A percentile compares a stretch with the other conserved stretches of the same genome.
Evolutionary conservation across 192 early-diverging fungal species (phyloP).

Genomic region (Chytriomyces hyalinus): DNA sequence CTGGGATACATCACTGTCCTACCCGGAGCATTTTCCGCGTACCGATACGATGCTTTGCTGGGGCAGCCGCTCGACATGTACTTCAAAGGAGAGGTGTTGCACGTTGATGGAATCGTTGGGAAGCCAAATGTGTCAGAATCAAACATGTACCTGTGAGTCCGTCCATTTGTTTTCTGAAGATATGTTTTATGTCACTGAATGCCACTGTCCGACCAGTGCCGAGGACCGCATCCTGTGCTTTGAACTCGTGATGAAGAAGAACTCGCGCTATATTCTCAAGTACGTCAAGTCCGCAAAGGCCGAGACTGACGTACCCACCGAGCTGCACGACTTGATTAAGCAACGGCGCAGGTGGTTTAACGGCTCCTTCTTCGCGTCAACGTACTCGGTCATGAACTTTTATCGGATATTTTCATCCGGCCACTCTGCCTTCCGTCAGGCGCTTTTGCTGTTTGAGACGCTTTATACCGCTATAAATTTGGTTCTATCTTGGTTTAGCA

Average conservation of each 20-base stretch:
- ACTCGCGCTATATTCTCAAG: conserved; percentile 65
- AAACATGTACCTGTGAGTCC: conserved; percentile 48
- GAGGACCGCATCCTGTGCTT: conserved; percentile 85
- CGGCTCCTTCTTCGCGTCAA: conserved; percentile 77
- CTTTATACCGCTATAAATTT: conserved; percentile 72
- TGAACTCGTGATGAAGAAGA: conserved; percentile 73
- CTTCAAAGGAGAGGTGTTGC: conserved; percentile 78
- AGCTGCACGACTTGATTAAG: conserved; percentile 73
- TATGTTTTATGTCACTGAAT: conserved; percentile 52
- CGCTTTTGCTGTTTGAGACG: conserved; percentile 60
- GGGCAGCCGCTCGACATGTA: conserved; percentile 68
- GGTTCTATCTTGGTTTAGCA: conserved; percentile 53
- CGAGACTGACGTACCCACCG: conserved; percentile 76
- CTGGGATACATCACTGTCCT: conserved; percentile 80
- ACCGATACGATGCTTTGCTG: conserved; percentile 67
- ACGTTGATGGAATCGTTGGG: conserved; percentile 58
- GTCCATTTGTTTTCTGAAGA: conserved; percentile 13
- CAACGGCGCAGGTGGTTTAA: conserved; percentile 83
- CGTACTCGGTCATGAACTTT: conserved; percentile 68
- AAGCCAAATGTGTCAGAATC: conserved; percentile 73
- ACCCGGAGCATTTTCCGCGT: conserved; percentile 80
- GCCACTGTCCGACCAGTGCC: conserved; percentile 44
- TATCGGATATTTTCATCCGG: conserved; percentile 59
- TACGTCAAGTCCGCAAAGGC: conserved; percentile 69
- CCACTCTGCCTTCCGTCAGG: conserved; percentile 56